Evolutionary conservation across 164 flowering plant genomes (phyloP), one percentile per base, ranked within the genome.

Genomic region (Amborella trichopoda): DNA sequence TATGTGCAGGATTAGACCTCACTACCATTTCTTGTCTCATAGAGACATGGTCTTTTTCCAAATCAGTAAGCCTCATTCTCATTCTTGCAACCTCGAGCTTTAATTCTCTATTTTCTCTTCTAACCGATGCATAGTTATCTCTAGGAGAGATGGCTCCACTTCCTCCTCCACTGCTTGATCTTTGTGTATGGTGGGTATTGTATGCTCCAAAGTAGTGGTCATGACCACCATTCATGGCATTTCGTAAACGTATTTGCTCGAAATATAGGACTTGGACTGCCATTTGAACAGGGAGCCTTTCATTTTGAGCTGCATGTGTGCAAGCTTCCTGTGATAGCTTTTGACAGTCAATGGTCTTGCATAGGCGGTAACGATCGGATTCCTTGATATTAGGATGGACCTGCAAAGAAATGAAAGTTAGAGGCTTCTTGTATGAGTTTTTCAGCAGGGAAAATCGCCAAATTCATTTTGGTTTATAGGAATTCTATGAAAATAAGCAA

Each of bases 301-400:
- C 99, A 42, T 91, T 91, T 44, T 91, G 99, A 38, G 96, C 95
- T 28, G 99, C 99, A 47, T 91, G 99, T 60, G 94, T 88, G 72
- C 99, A 91, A 4, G 95, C 96, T 66, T 91, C 99, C 60, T 84
- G 96, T 11, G 96, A 77, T 14, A 91, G 76, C 55, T 91, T 91
- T 47, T 91, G 95, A 40, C 88, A 75, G 56, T 88, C 94, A 2
- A 88, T 82, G 47, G 95, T 78, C 50, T 87, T 91, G 81, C 99
- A 88, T 1, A 91, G 80, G 5, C 84, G 60, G 71, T 84, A 84
- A 3, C 91, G 67, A 28, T 88, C 99, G 0, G 88, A 66, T 17
- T 87, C 95, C 67, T 91, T 91, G 19, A 88, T 73, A 45, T 79
- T 82, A 33, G 85, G 87, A 68, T 91, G 98, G 59, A 80, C 94